These are phyloP conservation scores for Russula abietina DNA, from an alignment of 768 basidiomycete genomes.

Conservation along the genomic window DNA sequence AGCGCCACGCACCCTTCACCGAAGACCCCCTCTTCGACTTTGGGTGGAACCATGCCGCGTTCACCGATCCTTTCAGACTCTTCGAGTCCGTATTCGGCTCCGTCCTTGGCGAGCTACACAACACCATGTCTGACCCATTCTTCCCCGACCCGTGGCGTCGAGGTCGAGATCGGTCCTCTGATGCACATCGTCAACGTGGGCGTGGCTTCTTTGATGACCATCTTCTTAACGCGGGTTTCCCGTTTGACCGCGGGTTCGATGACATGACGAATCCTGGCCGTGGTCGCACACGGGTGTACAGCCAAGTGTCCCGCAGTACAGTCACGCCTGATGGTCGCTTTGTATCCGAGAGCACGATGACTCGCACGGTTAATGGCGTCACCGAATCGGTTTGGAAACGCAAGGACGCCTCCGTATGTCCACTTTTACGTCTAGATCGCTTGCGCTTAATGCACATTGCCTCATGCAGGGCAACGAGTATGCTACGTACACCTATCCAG, in stretches of 20 bases:
- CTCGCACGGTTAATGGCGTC: constrained; percentile 58
- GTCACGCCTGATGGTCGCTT: constrained; percentile 37
- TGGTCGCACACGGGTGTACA: constrained; percentile 25
- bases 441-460: constrained; percentile 20
- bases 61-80: constrained; percentile 70
- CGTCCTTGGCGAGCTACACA: constrained; percentile 44
- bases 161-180: neutral
- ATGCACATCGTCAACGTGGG: neutral
- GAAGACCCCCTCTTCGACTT: constrained; percentile 27
- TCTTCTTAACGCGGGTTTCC: constrained; percentile 6
- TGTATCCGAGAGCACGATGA: constrained; percentile 50
- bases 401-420: constrained; percentile 49
- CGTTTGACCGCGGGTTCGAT: constrained; percentile 20
- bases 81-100: constrained; percentile 69
- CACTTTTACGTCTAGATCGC: constrained; percentile 3
- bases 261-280: constrained; percentile 13
- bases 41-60: constrained; percentile 42
- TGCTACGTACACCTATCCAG: constrained; percentile 55
- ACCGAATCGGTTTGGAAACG: constrained; percentile 52
- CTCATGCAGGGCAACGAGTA: constrained; percentile 65
- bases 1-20: constrained; percentile 2
- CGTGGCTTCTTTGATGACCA: constrained; percentile 19
- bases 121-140: constrained; percentile 34
- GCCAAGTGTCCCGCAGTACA: constrained; percentile 28
- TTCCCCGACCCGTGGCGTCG: constrained; percentile 26